Evolutionary conservation across 164 flowering plant genomes (phyloP).

Genomic region (Vitis labrusca): DNA sequence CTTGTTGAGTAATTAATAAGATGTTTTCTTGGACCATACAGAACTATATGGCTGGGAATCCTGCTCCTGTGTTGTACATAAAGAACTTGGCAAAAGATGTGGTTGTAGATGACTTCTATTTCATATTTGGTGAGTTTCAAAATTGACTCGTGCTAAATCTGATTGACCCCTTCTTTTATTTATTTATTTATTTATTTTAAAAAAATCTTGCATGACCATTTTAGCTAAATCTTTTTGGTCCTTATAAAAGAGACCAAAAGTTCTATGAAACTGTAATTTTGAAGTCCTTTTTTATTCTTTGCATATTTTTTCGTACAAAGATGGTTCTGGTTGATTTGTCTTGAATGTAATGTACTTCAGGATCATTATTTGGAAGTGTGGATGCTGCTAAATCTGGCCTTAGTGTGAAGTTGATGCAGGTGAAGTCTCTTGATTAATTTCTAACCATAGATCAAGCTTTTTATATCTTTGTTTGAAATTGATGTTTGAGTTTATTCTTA

Average conservation of each 20-base stretch:
- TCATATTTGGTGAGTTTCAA: constrained; percentile 71
- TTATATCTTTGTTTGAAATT: background rate
- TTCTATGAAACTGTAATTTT: background rate
- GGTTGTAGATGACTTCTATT: constrained; percentile 77
- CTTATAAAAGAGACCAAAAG: background rate
- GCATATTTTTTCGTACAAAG: background rate
- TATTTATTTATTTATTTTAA: background rate
- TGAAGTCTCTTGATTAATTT: constrained; percentile 24
- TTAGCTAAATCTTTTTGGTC: no score
- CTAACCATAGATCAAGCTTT: background rate
- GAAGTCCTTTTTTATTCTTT: background rate
- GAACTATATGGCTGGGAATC: constrained; percentile 87
- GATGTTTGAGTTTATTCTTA: background rate
- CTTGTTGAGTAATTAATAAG: background rate
- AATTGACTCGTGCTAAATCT: constrained; percentile 1
- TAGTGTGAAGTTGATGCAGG: constrained; percentile 89
- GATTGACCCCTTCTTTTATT: background rate
- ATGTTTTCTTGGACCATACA: constrained; percentile 32
- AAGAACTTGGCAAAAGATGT: constrained; percentile 96
- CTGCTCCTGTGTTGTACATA: constrained; percentile 75
- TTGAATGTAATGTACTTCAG: constrained; percentile 37
- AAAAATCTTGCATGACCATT: no score
- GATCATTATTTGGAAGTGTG: constrained; percentile 75
- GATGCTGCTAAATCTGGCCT: constrained; percentile 65
- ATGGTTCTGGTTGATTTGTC: background rate